These are phyloP conservation scores for Choiromyces venosus DNA, from an alignment of 495 filamentous ascomycete species.

Conservation along the genomic window DNA sequence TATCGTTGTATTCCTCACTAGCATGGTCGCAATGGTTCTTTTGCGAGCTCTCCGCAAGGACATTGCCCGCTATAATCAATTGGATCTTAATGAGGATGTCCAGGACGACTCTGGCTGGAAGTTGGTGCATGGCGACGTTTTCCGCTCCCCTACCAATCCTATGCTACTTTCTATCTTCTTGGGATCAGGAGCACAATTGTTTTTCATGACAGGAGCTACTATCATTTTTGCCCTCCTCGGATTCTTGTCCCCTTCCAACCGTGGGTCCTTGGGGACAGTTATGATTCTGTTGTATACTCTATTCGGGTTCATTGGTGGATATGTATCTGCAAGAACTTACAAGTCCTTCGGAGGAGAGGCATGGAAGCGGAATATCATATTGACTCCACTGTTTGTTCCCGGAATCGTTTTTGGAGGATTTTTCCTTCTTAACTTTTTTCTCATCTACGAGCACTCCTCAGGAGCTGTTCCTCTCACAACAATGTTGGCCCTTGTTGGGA, in stretches of 20 bases:
- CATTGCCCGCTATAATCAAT: slow-evolving; percentile 88
- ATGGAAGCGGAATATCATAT: slow-evolving; percentile 88
- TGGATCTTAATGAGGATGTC: slow-evolving; percentile 89
- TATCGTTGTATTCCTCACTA: slow-evolving; percentile 83
- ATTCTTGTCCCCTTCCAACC: slow-evolving; percentile 90
- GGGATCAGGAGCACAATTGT: slow-evolving; percentile 90
- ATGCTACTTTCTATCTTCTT: slow-evolving; percentile 81
- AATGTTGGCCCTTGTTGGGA: slow-evolving; percentile 84
- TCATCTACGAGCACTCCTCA: slow-evolving; percentile 83
- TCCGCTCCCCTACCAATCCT: slow-evolving; percentile 76
- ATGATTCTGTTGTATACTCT: slow-evolving; percentile 89
- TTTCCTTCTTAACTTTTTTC: slow-evolving; percentile 92
- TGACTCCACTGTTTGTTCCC: slow-evolving; percentile 81
- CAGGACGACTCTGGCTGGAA: slow-evolving; percentile 99
- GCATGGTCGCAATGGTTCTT: slow-evolving; percentile 84
- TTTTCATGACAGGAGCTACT: slow-evolving; percentile 93
- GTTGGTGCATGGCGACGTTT: slow-evolving; percentile 94
- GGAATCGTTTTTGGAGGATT: slow-evolving; percentile 80
- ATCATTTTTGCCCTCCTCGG: slow-evolving; percentile 90
- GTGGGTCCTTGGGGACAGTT: slow-evolving; percentile 83
- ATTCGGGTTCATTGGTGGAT: slow-evolving; percentile 88
- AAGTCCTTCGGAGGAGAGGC: slow-evolving; percentile 84
- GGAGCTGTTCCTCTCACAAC: slow-evolving; percentile 94
- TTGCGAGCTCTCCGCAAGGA: slow-evolving; percentile 83
- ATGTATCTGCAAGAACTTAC: slow-evolving; percentile 81